Conservation (phyloP, 2,329 filamentous ascomycete species). For the Stachybotrys chartarum region DNA sequence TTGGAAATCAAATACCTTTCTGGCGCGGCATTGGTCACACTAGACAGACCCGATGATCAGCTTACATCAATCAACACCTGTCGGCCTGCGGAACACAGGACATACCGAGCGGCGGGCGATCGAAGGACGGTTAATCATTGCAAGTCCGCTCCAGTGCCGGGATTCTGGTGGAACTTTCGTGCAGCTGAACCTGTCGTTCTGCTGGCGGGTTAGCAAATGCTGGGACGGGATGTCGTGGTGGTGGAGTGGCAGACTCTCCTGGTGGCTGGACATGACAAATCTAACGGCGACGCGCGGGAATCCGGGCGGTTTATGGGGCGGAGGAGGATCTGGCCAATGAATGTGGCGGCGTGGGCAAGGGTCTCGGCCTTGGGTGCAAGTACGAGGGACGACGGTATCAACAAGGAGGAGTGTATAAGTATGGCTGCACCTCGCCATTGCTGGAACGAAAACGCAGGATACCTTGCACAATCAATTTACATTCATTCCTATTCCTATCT, state of each 20-base stretch:
- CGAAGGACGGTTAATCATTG: neutral
- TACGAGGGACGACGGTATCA: too few species aligned
- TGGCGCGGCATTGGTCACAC: constrained; percentile 15
- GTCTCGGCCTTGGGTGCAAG: too few species aligned
- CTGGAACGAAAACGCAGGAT: neutral
- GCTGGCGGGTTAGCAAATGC: too few species aligned
- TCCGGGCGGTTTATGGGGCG: constrained; percentile 1
- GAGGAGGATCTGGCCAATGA: neutral
- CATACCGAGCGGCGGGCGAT: neutral
- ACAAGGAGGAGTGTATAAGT: neutral
- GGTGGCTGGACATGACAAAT: constrained; percentile 4
- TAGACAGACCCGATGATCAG: neutral
- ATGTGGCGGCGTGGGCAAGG: neutral
- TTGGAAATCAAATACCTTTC: constrained; percentile 8
- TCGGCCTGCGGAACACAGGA: neutral
- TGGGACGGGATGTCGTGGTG: neutral
- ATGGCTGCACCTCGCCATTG: neutral
- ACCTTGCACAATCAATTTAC: neutral
- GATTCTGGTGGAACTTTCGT: too few species aligned
- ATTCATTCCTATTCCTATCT: neutral
- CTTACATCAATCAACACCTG: neutral
- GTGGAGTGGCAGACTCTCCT: neutral
- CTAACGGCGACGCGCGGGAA: constrained; percentile 9
- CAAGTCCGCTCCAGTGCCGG: neutral
- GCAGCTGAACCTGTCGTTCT: too few species aligned